Conservation (phyloP, 176 grass and related monocot genomes). For the Oryza meyeriana region DNA sequence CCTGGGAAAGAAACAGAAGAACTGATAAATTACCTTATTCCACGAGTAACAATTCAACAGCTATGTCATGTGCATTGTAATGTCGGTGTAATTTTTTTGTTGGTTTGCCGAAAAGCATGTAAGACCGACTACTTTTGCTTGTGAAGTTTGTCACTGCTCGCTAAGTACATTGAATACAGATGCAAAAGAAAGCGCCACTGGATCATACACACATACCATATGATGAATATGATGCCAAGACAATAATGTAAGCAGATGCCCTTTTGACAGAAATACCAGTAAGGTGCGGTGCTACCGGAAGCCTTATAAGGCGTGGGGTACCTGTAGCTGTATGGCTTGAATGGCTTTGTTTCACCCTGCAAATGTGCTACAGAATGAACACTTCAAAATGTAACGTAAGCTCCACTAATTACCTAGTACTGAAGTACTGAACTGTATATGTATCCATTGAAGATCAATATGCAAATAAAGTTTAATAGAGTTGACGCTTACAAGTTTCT, state of each 20-base stretch:
- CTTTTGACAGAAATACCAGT: constrained; percentile 96
- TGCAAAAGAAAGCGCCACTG: neutral
- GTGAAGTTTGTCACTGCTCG: neutral
- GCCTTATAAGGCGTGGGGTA: constrained; percentile 66
- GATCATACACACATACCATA: constrained; percentile 54
- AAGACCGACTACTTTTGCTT: neutral
- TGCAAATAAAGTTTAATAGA: neutral
- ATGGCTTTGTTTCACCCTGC: constrained; percentile 83
- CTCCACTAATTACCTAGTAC: neutral
- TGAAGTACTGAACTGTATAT: neutral
- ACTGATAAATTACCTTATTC: neutral
- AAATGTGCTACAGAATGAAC: constrained; percentile 15
- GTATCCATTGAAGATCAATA: neutral
- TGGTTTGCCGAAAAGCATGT: neutral
- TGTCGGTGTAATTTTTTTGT: neutral
- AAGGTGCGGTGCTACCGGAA: constrained; percentile 73
- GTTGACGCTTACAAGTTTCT: constrained; percentile 58
- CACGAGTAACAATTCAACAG: neutral
- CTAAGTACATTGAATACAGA: neutral
- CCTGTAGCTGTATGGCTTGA: constrained; percentile 70
- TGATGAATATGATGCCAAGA: constrained; percentile 80
- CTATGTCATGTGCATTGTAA: neutral
- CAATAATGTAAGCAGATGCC: constrained; percentile 79
- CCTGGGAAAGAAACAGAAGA: constrained; percentile 33
- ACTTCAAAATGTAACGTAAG: neutral